phyloP scores from a whole-genome alignment of 2,329 filamentous ascomycete genomes.

The Chaetomiaceae sp. region DNA sequence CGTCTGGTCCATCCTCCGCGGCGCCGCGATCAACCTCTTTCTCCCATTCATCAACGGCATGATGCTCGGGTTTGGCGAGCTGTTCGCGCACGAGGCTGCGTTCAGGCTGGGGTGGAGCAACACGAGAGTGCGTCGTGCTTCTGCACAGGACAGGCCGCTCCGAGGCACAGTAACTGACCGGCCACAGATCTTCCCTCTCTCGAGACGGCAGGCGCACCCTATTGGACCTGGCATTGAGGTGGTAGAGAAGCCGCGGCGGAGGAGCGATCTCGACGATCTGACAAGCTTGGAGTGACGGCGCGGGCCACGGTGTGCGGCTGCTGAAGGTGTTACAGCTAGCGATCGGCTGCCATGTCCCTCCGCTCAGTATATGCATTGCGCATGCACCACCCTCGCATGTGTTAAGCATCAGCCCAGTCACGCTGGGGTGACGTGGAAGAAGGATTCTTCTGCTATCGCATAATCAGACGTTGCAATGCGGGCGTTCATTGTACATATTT shows the following conservation, averaged over 20 bases:
- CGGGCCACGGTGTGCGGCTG: too few relatives aligned
- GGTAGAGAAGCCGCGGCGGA: conserved; percentile 53
- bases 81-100: conserved; percentile 93
- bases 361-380: too few relatives aligned
- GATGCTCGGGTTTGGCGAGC: conserved; percentile 95
- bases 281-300: conserved; percentile 58
- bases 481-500: too few relatives aligned
- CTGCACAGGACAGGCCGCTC: neutral
- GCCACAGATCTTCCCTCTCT: conserved; percentile 49
- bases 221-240: conserved; percentile 81
- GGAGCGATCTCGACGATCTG: conserved; percentile 57
- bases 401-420: too few relatives aligned
- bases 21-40: conserved; percentile 91
- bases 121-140: conserved; percentile 65
- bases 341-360: too few relatives aligned
- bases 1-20: conserved; percentile 75
- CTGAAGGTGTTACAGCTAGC: too few relatives aligned
- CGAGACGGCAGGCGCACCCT: conserved; percentile 56
- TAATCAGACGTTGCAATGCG: too few relatives aligned
- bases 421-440: too few relatives aligned
- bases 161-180: conserved; percentile 4
- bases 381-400: too few relatives aligned
- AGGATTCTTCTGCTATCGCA: too few relatives aligned
- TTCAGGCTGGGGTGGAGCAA: conserved; percentile 89
- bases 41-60: conserved; percentile 94